Percentiles rank a stretch among this genome's conserved stretches.
These are phyloP conservation scores for Sclerotinia subarctica DNA, from an alignment of 2,329 filamentous ascomycete genomes.

Conservation along the genomic window DNA sequence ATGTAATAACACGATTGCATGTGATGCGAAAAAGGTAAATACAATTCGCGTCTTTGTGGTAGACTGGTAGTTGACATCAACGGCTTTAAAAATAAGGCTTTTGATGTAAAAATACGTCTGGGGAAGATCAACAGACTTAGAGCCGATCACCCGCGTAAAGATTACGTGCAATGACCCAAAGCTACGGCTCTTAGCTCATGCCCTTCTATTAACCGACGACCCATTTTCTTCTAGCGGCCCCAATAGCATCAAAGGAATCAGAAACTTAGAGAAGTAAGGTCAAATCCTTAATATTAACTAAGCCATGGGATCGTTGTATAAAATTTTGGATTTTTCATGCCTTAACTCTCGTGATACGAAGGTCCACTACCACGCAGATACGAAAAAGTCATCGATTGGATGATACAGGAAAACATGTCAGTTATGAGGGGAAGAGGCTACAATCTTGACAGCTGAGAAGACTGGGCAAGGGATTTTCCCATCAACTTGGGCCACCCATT, in stretches of 20 bases:
- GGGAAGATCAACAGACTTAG: not conserved
- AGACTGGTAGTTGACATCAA: not conserved
- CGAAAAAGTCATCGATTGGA: not conserved
- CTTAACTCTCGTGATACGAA: not conserved
- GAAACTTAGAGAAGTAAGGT: not conserved
- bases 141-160: not conserved
- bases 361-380: conserved; percentile 3
- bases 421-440: not conserved
- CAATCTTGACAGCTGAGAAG: not conserved
- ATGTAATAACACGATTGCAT: not conserved
- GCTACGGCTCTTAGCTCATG: not conserved
- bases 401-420: not conserved
- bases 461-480: not conserved
- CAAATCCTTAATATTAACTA: not conserved
- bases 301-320: not conserved
- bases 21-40: not conserved
- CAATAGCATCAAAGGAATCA: not conserved
- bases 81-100: not conserved
- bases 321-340: not conserved
- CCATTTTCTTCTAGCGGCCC: not conserved
- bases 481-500: not conserved
- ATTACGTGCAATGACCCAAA: not conserved
- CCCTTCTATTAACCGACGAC: not conserved
- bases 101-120: not conserved
- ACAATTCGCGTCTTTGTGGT: not conserved